These are phyloP conservation scores for Platismatia glauca DNA, from an alignment of 495 filamentous ascomycete species.

Conservation along the genomic window DNA sequence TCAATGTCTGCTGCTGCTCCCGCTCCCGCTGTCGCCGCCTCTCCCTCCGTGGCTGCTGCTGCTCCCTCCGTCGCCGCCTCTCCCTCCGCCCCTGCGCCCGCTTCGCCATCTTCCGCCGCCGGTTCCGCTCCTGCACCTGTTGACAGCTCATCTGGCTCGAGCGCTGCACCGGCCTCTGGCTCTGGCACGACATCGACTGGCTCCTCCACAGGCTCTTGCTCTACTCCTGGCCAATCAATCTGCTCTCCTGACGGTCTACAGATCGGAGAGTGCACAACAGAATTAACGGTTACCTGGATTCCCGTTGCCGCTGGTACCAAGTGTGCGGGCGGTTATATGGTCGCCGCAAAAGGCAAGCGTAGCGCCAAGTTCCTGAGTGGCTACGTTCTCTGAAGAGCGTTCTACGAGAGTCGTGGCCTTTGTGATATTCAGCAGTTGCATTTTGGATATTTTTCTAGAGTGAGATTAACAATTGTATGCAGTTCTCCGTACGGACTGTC, in stretches of 20 bases:
- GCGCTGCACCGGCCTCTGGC: conserved; percentile 4
- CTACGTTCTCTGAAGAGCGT: background rate
- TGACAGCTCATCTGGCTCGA: conserved; percentile 8
- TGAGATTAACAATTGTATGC: background rate
- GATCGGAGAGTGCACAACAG: conserved; percentile 22
- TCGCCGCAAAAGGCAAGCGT: conserved; percentile 16
- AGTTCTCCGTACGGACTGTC: background rate
- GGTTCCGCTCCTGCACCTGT: conserved; percentile 1
- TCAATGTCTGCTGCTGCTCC: background rate
- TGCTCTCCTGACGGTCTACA: conserved; percentile 24
- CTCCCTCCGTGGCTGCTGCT: background rate
- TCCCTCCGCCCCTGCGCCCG: background rate
- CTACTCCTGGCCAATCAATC: conserved; percentile 16
- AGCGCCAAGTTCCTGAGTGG: conserved; percentile 7
- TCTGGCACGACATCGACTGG: conserved; percentile 6
- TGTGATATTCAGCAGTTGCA: background rate
- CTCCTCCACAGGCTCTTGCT: conserved; percentile 15
- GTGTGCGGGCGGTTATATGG: conserved; percentile 19
- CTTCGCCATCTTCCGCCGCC: conserved; percentile 3
- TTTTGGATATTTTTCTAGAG: background rate
- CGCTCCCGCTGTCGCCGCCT: background rate
- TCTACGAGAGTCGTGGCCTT: background rate
- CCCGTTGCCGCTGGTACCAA: conserved; percentile 22
- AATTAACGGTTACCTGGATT: conserved; percentile 19
- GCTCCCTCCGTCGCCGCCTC: background rate